Evolutionary conservation across 2,329 filamentous ascomycete species (phyloP), one percentile per base, ranked within the genome.

Genomic region (Geosmithia flava): DNA sequence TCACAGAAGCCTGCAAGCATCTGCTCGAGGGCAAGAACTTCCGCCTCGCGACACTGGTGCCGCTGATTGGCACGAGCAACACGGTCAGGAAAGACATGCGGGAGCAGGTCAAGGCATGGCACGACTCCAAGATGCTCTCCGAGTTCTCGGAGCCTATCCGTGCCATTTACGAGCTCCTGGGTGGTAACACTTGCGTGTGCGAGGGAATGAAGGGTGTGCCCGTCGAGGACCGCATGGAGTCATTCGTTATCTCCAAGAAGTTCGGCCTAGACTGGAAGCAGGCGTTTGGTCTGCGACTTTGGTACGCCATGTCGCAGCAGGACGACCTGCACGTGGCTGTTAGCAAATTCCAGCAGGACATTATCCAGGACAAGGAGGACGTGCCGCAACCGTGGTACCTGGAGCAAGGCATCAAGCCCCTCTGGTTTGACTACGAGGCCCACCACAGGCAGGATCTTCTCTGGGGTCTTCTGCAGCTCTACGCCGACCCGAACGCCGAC

Each of bases 231-330:
- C 82, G 85, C 43, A 76, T 84, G 40, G 76, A 82, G 15, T 83
- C 83, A 0, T 95, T 98, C 59, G 75, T 81, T 48, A 86, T 98
- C 53, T 86, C 88, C 1, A 77, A 85, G 56, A 82, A 83, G 44
- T 98, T 96, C 61, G 80, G 80, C 4, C 72, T 98, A 37, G 86
- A 94, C 61, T 98, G 93, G 93, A 83, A 87, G 62, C 90, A 95
- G 59, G 83, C 90, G 1, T 95, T 98, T 63, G 91, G 87, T 11
- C 74, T 98, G 46, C 81, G 90, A 42, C 72, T 98, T 2, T 97
- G 89, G 86, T 98, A 95, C 62, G 83, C 82, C 43, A 85, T 81
- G 41, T 73, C 78, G 2, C 70, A 77, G 33, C 73, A 81, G 40
- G 84, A 89, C 43, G 75, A 80, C 37, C 73, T 96, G 42, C 78